Evolutionary conservation across 257 asterid species (phyloP).

Genomic region (Cordia subcordata): DNA sequence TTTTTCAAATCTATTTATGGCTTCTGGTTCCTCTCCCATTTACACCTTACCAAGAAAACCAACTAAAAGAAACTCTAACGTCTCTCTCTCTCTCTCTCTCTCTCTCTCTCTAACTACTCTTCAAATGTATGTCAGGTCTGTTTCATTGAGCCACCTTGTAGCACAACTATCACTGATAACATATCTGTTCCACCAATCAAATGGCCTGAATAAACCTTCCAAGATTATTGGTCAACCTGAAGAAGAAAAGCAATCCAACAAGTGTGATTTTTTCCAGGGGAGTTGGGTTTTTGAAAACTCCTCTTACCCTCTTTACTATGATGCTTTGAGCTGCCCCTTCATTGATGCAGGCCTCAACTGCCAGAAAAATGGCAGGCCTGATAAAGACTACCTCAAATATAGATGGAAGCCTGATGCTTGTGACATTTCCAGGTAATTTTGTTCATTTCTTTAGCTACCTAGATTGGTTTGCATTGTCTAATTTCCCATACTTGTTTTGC

Average conservation of each 20-base stretch:
- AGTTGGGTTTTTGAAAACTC: slow-evolving; percentile 44
- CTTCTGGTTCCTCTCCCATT: background rate
- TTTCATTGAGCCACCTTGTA: background rate
- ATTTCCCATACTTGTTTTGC: background rate
- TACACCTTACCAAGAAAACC: background rate
- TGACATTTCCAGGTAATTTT: slow-evolving; percentile 38
- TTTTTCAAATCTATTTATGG: background rate
- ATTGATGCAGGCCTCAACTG: slow-evolving; percentile 40
- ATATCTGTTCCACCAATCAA: background rate
- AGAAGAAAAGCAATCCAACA: background rate
- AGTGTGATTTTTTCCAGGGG: slow-evolving; percentile 43
- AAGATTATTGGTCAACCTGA: background rate
- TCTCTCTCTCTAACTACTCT: too few relatives aligned
- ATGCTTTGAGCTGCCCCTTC: slow-evolving; percentile 36
- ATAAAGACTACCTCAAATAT: slow-evolving; percentile 28
- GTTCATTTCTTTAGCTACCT: background rate
- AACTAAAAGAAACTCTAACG: background rate
- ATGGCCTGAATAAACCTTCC: background rate
- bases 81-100: background rate
- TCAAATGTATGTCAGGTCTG: background rate
- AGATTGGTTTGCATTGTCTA: too few relatives aligned
- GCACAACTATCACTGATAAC: background rate
- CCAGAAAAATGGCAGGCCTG: slow-evolving; percentile 42
- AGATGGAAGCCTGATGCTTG: slow-evolving; percentile 62
- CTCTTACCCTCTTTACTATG: slow-evolving; percentile 47